phyloP scores from a whole-genome alignment of 2,329 filamentous ascomycete genomes.

The Ophiocordyceps camponoti-saundersi region DNA sequence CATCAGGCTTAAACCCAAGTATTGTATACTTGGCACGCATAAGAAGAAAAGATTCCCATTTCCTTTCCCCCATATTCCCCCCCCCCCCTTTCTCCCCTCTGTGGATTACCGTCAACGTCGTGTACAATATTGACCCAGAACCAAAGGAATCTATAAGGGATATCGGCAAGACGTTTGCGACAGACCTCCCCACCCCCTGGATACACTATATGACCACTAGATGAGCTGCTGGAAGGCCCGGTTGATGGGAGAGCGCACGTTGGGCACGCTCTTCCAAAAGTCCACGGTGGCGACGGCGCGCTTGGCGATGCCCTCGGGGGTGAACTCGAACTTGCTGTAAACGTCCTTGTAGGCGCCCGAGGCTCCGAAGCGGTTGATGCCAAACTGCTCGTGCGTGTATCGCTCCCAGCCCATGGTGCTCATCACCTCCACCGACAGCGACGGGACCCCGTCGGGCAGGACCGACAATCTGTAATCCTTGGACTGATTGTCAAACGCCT shows the following conservation, averaged over 20 bases:
- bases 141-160: background rate
- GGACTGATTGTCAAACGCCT: constrained; percentile 84
- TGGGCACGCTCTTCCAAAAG: constrained; percentile 90
- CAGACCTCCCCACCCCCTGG: background rate
- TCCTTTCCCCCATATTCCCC: background rate
- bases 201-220: constrained; percentile 29
- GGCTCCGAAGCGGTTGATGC: constrained; percentile 96
- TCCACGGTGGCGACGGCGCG: constrained; percentile 80
- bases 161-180: background rate
- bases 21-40: constrained; percentile 1
- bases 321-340: constrained; percentile 99
- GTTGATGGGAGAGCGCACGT: constrained; percentile 89
- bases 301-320: constrained; percentile 90
- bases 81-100: background rate
- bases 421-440: constrained; percentile 91
- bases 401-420: constrained; percentile 96
- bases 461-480: constrained; percentile 93
- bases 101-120: background rate
- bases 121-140: background rate
- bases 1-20: background rate
- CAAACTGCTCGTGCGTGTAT: constrained; percentile 98
- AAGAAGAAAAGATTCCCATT: constrained; percentile 1
- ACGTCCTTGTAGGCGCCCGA: constrained; percentile 96
- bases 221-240: constrained; percentile 95
- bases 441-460: constrained; percentile 84